Base-by-base conservation (phyloP, 2,329 filamentous ascomycete species). In the Pestalotiopsis sp. region DNA sequence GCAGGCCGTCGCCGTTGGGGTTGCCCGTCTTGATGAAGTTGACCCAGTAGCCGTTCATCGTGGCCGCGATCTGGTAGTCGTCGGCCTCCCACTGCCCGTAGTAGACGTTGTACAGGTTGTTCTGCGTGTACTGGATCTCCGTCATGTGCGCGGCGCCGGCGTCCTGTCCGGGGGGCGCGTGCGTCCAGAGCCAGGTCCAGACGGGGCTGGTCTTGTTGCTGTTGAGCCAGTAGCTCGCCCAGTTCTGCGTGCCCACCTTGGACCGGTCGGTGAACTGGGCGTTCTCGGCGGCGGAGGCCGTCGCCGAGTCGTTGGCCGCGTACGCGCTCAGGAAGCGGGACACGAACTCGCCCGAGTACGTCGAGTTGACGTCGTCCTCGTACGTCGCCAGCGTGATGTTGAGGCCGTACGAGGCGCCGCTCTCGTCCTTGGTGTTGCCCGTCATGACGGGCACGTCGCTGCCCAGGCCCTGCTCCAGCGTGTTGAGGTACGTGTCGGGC, bases 71-170 rank as follows among this genome's bases (percentile, higher is more conserved):
- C 13, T 64, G 68, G 67, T 75, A 78, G 64, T 79, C 77, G 3
- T 70, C 67, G 0, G 69, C 59, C 17, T 69, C 69, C 74, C 77
- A 80, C 12, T 72, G 73, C 20, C 66, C 68, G 17, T 68, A 68
- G 57, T 70, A 68, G 17, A 75, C 71, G 20, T 69, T 70, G 20
- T 73, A 72, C 13, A 79, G 72, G 67, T 77, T 79, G 71, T 78
- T 77, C 41, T 79, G 73, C 14, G 73, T 73, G 27, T 79, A 79
- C 69, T 74, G 76, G 31, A 80, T 71, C 70, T 78, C 76, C 7
- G 73, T 71, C 52, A 74, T 75, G 66, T 78, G 77, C 67, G 76
- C 77, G 11, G 76, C 75, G 12, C 76, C 77, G 4, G 17, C 57
- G 23, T 70, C 64, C 62, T 75, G 71, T 23, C 65, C 68, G 20